Evolutionary conservation across 2,329 filamentous ascomycete genomes (phyloP), one percentile per base, ranked within the genome.

Genomic region (Coniosporium tulheliwenetii): DNA sequence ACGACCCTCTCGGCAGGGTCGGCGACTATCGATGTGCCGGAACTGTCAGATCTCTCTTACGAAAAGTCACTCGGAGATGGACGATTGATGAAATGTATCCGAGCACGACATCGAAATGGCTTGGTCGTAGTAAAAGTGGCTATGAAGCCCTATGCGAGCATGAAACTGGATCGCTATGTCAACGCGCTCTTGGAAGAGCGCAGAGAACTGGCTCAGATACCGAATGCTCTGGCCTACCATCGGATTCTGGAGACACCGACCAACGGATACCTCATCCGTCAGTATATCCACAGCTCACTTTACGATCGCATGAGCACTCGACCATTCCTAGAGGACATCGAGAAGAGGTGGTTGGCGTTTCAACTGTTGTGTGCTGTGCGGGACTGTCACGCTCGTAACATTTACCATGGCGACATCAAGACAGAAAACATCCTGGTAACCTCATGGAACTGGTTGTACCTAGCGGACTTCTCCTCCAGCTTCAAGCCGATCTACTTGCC

Each of bases 371-470:
- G 86, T 59, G 87, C 85, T 2, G 67, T 98, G 43, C 79, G 87
- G 42, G 93, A 98, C 60, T 95, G 85, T 52, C 91, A 98, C 59
- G 71, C 81, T 26, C 74, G 81, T 37, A 84, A 93, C 52, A 71
- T 98, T 39, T 96, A 87, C 57, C 91, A 98, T 57, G 93, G 91
- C 43, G 93, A 98, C 55, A 96, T 98, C 66, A 98, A 98, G 67
- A 91, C 89, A 1, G 89, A 98, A 61, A 98, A 98, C 53, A 77
- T 93, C 31, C 68, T 98, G 38, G 89, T 98, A 39, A 98, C 91
- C 0, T 96, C 91, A 5, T 98, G 91, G 91, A 95, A 96, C 64
- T 98, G 93, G 91, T 71, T 98, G 2, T 98, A 96, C 57, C 71
- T 98, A 32, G 81, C 87, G n/a, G 91, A 98, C 59, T 98, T 96